Evolutionary conservation across 2,329 filamentous ascomycete genomes (phyloP), one percentile per base, ranked within the genome.

Genomic region (Decorospora gaudefroyi): DNA sequence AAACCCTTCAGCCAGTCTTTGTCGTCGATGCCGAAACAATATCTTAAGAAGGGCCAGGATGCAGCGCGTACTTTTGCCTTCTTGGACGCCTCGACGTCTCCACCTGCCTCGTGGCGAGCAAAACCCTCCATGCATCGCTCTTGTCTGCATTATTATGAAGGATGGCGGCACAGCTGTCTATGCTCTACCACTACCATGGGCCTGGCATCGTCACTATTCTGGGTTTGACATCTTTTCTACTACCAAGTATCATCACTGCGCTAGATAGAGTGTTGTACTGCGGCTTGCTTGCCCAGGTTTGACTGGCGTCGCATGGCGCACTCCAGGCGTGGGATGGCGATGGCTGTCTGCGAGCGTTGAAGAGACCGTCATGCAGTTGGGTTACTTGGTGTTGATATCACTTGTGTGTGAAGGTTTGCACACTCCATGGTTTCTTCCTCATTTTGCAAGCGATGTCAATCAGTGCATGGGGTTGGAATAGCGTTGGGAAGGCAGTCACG

Each of bases 211-310:
- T 71, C 6, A 78, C 75, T 0, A 78, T 90, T 31, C 74, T 89
- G 2, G 76, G 79, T 29, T 75, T 80, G 4, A 72, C 83, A 0
- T 82, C 81, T 0, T 84, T 90, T 53, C 65, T 89, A 0, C 61
- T 88, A 0, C 75, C 88, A 30, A 88, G 88, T 52, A 30, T 78
- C 4, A 55, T 80, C 47, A 83, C 73, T 42, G 59, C 76, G 0
- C 74, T 89, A 1, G 80, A 90, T 55, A 74, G 70, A 10, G 53
- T 81, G 0, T 60, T 88, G 0, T 88, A 85, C 63, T 89, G 86
- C 58, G 87, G 86, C 0, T 76, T 90, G 0, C 71, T 90, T 5
- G 87, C 86, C 1, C 85, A 91, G 57, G 76, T 91, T 10, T 89
- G 6, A 65, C 90, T 12, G 87, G 87, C 9, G 78, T 89, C 6